A percentile compares a stretch with the other conserved stretches of the same genome.
Evolutionary conservation across 768 basidiomycete genomes (phyloP).

Genomic region (Pleurotus djamor): DNA sequence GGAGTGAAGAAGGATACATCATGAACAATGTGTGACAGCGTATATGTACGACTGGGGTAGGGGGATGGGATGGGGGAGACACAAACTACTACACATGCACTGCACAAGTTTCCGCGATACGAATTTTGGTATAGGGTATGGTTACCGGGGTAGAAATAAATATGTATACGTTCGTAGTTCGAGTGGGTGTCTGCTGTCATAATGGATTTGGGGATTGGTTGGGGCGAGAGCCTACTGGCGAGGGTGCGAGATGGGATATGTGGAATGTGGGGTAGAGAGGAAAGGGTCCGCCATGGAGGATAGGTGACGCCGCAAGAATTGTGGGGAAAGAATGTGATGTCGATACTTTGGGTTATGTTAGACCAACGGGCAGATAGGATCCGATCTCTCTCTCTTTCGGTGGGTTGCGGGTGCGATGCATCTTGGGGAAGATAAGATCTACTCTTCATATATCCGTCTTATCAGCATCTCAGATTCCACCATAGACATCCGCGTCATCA

Average conservation of each 20-base stretch:
- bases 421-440: not conserved
- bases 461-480: conserved; percentile 1
- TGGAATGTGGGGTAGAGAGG: not conserved
- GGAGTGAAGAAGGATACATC: too few relatives aligned
- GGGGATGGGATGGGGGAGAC: conserved; percentile 4
- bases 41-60: conserved; percentile 3
- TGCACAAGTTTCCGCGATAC: not conserved
- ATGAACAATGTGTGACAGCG: not conserved
- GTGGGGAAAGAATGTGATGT: too few relatives aligned
- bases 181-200: not conserved
- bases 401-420: not conserved
- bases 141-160: conserved; percentile 1
- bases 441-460: not conserved
- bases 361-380: not conserved
- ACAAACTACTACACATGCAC: conserved; percentile 1
- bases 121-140: conserved; percentile 7
- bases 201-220: not conserved
- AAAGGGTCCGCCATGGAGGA: not conserved
- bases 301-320: too few relatives aligned
- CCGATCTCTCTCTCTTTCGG: not conserved
- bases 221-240: too few relatives aligned
- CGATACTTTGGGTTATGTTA: too few relatives aligned
- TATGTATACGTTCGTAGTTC: not conserved
- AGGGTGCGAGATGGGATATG: too few relatives aligned
- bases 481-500: conserved; percentile 5